A percentile compares a stretch with the other conserved stretches of the same genome.
phyloP scores from a whole-genome alignment of 192 early-diverging fungal genomes.

The Umbelopsis isabellina region DNA sequence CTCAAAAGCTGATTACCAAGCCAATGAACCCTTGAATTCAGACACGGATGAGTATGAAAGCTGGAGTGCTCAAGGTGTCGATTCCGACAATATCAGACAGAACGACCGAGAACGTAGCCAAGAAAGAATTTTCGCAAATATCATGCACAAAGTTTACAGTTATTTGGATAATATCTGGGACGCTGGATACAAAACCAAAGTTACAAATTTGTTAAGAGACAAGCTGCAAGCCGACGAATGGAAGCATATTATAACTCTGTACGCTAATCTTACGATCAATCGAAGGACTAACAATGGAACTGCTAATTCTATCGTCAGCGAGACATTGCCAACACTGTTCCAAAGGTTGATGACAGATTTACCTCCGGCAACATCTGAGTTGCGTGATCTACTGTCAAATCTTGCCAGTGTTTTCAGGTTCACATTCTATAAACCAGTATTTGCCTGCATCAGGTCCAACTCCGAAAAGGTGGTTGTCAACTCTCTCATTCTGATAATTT shows the following conservation, averaged over 20 bases:
- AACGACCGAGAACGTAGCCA: background rate
- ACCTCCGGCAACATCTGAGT: conserved; percentile 40
- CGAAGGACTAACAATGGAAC: conserved; percentile 31
- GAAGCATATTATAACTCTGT: conserved; percentile 18
- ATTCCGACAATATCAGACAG: background rate
- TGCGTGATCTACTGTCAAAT: conserved; percentile 43
- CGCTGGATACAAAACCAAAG: conserved; percentile 29
- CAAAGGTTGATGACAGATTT: conserved; percentile 41
- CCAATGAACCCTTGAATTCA: background rate
- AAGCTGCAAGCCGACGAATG: conserved; percentile 28
- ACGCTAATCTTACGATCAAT: conserved; percentile 27
- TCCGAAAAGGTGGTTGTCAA: conserved; percentile 44
- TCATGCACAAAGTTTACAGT: conserved; percentile 5
- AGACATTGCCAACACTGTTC: conserved; percentile 51
- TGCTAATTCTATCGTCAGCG: conserved; percentile 41
- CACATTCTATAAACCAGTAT: conserved; percentile 55
- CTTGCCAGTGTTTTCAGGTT: conserved; percentile 39
- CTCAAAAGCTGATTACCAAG: background rate
- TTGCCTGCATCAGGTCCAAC: conserved; percentile 58
- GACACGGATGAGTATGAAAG: background rate
- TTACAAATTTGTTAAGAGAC: conserved; percentile 22
- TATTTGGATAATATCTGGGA: conserved; percentile 39
- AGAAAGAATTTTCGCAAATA: background rate
- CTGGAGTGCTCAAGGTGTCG: background rate
- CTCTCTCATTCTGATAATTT: conserved; percentile 46